Percentiles rank a stretch among this genome's conserved stretches.
Evolutionary conservation across 2,329 filamentous ascomycete species (phyloP).

Genomic region (Cordyceps javanica): DNA sequence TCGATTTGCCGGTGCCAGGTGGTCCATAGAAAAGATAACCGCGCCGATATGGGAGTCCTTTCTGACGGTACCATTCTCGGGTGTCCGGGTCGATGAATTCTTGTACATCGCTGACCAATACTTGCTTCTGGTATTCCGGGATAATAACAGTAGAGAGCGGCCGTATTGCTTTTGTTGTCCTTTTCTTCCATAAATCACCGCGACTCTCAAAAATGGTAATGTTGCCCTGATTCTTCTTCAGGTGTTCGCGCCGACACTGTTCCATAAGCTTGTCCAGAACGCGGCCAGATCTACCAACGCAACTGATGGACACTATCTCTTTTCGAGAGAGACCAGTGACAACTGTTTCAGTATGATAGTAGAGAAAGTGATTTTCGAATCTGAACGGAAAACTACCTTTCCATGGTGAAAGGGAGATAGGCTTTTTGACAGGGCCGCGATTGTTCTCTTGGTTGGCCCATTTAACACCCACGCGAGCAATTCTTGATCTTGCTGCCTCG

Average conservation of each 20-base stretch:
- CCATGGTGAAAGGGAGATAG: background rate
- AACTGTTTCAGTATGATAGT: background rate
- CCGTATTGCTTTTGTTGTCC: background rate
- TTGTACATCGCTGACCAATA: background rate
- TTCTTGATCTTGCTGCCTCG: background rate
- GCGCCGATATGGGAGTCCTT: conserved; percentile 27
- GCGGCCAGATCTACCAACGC: background rate
- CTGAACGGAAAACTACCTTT: background rate
- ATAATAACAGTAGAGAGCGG: background rate
- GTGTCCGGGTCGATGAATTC: conserved; percentile 1
- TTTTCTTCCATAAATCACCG: background rate
- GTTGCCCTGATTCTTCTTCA: background rate
- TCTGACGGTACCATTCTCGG: background rate
- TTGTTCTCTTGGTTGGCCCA: background rate
- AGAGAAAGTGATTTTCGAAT: background rate
- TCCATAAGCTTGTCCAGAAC: background rate
- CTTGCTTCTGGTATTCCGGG: background rate
- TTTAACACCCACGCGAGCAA: background rate
- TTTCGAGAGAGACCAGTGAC: background rate
- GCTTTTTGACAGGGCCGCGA: background rate
- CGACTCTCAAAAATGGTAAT: background rate
- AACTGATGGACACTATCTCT: background rate
- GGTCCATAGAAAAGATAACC: conserved; percentile 62
- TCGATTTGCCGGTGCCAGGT: conserved; percentile 56
- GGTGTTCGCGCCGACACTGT: background rate